phyloP scores from a whole-genome alignment of 179 eudicot genomes.

The Nepenthes alata region DNA sequence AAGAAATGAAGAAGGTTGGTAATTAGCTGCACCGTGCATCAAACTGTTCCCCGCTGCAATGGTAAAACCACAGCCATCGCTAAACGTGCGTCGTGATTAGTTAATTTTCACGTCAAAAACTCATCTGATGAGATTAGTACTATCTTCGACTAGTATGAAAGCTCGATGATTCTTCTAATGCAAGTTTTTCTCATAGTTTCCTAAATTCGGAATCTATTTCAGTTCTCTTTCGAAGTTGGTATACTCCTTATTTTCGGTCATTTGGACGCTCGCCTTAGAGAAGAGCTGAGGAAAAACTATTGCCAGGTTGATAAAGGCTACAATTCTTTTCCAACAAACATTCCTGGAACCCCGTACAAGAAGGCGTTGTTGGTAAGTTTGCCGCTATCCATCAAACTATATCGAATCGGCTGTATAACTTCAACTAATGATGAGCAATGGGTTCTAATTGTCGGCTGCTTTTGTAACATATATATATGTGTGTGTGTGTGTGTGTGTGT shows the following conservation, averaged over 20 bases:
- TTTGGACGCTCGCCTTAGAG: conserved; percentile 23
- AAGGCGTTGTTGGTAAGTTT: conserved; percentile 39
- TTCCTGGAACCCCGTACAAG: conserved; percentile 51
- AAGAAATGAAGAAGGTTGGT: conserved; percentile 49
- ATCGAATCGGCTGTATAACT: too few species aligned
- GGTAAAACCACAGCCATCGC: too few species aligned
- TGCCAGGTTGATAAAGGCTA: conserved; percentile 44
- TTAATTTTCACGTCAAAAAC: too few species aligned
- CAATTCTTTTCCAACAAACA: conserved; percentile 44
- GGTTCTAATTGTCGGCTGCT: neutral
- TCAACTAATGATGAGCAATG: too few species aligned
- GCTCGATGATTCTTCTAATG: neutral
- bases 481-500: neutral
- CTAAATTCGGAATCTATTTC: conserved; percentile 8
- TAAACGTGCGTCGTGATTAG: too few species aligned
- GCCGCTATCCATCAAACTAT: too few species aligned
- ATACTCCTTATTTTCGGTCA: conserved; percentile 39
- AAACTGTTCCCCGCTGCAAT: too few species aligned
- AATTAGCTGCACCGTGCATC: neutral
- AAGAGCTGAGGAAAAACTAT: conserved; percentile 42
- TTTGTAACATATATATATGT: too few species aligned
- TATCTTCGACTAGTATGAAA: neutral
- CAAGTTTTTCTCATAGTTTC: neutral
- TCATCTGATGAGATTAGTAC: neutral
- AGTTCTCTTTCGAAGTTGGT: conserved; percentile 57